phyloP scores from a whole-genome alignment of 2,329 filamentous ascomycete genomes.

The Drechslerella stenobrocha region DNA sequence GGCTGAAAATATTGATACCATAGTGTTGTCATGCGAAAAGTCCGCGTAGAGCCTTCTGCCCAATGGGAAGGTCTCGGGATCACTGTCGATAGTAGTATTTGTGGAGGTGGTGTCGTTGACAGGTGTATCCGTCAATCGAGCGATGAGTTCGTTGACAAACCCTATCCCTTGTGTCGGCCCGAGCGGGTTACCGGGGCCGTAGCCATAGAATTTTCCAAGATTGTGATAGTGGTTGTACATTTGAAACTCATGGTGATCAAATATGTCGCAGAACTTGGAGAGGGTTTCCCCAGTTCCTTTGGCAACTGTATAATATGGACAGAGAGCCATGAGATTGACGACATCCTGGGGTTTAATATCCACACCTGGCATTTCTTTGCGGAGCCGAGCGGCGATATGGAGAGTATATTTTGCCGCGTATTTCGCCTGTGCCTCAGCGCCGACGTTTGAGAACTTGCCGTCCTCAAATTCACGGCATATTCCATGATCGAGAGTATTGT shows the following conservation, averaged over 20 bases:
- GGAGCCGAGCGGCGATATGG: conserved; percentile 70
- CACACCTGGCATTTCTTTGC: conserved; percentile 68
- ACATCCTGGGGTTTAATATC: conserved; percentile 67
- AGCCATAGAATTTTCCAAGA: conserved; percentile 82
- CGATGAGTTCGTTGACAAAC: conserved; percentile 83
- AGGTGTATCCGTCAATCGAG: conserved; percentile 70
- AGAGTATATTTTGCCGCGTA: conserved; percentile 70
- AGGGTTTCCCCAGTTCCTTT: conserved; percentile 60
- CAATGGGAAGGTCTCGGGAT: conserved; percentile 72
- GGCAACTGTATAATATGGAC: conserved; percentile 80
- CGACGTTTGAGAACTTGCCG: conserved; percentile 60
- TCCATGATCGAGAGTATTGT: conserved; percentile 80
- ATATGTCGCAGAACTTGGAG: conserved; percentile 76
- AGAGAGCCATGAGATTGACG: conserved; percentile 81
- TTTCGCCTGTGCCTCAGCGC: conserved; percentile 60
- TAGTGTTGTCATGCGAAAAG: conserved; percentile 89
- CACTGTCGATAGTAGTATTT: conserved; percentile 74
- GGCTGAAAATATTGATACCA: conserved; percentile 74
- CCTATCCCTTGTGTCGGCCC: conserved; percentile 85
- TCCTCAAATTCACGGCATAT: conserved; percentile 72
- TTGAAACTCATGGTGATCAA: conserved; percentile 72
- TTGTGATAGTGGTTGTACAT: conserved; percentile 79
- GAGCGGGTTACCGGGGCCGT: conserved; percentile 73
- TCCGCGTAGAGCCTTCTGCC: conserved; percentile 73
- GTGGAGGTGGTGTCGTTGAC: conserved; percentile 74